Base-by-base conservation (phyloP, 1,284 basidiomycete species). In the Marasmius tenuissimus region DNA sequence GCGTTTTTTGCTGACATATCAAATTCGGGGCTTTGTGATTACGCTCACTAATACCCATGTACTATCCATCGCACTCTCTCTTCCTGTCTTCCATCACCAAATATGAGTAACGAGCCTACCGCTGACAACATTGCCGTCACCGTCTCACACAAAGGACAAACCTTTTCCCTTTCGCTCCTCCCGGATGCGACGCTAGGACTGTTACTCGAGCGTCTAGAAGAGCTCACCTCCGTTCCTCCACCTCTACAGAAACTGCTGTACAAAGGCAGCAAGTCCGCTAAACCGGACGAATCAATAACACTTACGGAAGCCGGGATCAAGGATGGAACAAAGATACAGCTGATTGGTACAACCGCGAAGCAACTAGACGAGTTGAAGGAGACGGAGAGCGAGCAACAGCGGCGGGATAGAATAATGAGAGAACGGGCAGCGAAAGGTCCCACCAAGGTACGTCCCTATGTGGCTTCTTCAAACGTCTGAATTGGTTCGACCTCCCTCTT, bases 191-290 rank as follows among this genome's bases (percentile, higher is more conserved):
- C 85, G 1, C 69, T 90, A 16, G 71, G 75, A 1, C 70, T 68
- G 33, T 73, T 92, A 1, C 80, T 86, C 62, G 66, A 73, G 0
- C 78, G 70, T 39, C 70, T 91, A 5, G 83, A 88, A 69, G 81
- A 85, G 63, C 78, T 89, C 39, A 91, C 88, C 0, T 77, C 78
- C 20, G 85, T 92, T 8, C 87, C 88, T 0, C 78, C 83, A 5
- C 70, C 77, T 4, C 75, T 86, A 53, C 89, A 92, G 76, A 92
- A 92, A 69, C 76, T 92, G 42, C 71, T 92, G 3, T 88, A 82
- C 75, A 89, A 86, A 71, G 89, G 89, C 37, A 90, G 86, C 78
- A 87, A 84, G 38, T 61, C 67, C 0, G 70, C 72, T 27, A 54
- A 67, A 0, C 67, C 70, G 18, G 70, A 75, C 2, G 71, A 75